phyloP scores from a whole-genome alignment of 371 early-diverging fungal species.

The Apophysomyces elegans region DNA sequence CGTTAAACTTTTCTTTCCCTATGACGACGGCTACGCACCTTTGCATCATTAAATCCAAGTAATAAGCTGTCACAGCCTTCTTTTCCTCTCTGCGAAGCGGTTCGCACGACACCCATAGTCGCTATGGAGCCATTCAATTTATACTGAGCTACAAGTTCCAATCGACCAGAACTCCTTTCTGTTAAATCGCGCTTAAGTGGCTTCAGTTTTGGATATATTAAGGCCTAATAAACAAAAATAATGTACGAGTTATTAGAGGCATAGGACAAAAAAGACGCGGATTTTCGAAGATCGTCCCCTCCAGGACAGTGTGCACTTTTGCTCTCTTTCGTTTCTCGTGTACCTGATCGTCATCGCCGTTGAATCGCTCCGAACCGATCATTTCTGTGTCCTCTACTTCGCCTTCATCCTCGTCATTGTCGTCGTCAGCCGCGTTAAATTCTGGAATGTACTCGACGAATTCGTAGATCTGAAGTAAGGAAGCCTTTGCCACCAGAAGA shows the following conservation, averaged over 20 bases:
- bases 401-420: constrained; percentile 19
- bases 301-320: neutral
- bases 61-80: constrained; percentile 85
- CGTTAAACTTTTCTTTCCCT: neutral
- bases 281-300: neutral
- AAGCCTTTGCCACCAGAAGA: constrained; percentile 77
- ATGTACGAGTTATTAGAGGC: neutral
- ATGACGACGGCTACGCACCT: constrained; percentile 57
- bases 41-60: constrained; percentile 91
- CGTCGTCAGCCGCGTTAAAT: constrained; percentile 22
- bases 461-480: constrained; percentile 81
- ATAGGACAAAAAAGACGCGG: neutral
- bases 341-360: constrained; percentile 36
- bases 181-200: constrained; percentile 33
- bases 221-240: constrained; percentile 29
- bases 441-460: constrained; percentile 68
- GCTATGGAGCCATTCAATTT: constrained; percentile 82
- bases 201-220: constrained; percentile 49
- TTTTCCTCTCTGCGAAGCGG: constrained; percentile 63
- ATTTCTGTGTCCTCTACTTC: constrained; percentile 17
- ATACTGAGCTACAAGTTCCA: constrained; percentile 78
- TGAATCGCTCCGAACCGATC: constrained; percentile 25
- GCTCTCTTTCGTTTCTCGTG: neutral
- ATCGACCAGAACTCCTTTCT: constrained; percentile 61
- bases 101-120: constrained; percentile 78